These are phyloP conservation scores for Coprinellus micaceus DNA, from an alignment of 768 basidiomycete species.

Conservation along the genomic window DNA sequence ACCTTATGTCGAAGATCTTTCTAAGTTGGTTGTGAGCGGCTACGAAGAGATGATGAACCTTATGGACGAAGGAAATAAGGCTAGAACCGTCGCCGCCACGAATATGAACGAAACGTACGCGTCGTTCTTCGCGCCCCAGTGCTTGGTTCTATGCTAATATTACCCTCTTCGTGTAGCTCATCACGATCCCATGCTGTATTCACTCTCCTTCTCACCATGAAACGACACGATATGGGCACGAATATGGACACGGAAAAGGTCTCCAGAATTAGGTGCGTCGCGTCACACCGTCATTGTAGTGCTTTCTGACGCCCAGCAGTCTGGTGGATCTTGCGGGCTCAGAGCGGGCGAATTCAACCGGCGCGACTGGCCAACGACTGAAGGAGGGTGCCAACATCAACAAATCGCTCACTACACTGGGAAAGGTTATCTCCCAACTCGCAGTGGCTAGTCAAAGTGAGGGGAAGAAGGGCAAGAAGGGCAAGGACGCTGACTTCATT, in stretches of 20 bases:
- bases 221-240: conserved; percentile 76
- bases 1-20: conserved; percentile 98
- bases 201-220: conserved; percentile 91
- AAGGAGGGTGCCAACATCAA: conserved; percentile 99
- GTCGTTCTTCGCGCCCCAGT: conserved; percentile 7
- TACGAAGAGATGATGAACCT: conserved; percentile 98
- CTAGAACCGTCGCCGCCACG: conserved; percentile 95
- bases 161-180: conserved; percentile 47
- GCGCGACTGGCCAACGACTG: conserved; percentile 91
- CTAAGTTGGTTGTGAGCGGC: conserved; percentile 84
- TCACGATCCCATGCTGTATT: conserved; percentile 98
- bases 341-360: conserved; percentile 95
- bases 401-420: conserved; percentile 95
- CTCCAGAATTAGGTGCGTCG: conserved; percentile 83
- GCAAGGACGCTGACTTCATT: conserved; percentile 86
- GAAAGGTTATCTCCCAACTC: conserved; percentile 93
- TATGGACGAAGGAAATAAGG: conserved; percentile 99
- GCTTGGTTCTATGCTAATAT: neutral
- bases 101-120: conserved; percentile 98
- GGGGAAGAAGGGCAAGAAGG: conserved; percentile 84
- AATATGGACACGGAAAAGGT: conserved; percentile 97
- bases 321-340: conserved; percentile 96
- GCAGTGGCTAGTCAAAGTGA: conserved; percentile 65
- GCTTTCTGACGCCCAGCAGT: conserved; percentile 32
- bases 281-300: neutral